Conservation (phyloP, 1,284 basidiomycete species). For the Cutaneotrichosporon sp. region DNA sequence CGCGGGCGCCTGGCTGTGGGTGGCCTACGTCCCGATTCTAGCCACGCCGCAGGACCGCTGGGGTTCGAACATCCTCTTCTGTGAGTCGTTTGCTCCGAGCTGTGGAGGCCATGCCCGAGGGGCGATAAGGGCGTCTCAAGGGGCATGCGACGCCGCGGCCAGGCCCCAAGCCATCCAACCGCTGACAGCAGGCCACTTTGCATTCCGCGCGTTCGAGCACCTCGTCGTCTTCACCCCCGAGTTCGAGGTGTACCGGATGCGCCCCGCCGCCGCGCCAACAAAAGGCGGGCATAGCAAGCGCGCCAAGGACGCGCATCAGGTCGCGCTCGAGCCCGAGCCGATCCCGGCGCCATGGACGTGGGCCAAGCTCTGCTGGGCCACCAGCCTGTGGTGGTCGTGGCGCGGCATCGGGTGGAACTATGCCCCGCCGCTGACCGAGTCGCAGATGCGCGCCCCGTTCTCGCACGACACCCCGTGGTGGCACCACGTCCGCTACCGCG, state of each 20-base stretch:
- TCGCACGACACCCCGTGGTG: constrained; percentile 27
- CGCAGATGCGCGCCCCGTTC: constrained; percentile 31
- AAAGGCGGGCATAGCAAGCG: not conserved
- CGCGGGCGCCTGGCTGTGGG: constrained; percentile 21
- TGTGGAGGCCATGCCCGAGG: not conserved
- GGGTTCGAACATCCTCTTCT: constrained; percentile 26
- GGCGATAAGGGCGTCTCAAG: not conserved
- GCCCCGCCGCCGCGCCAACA: not conserved
- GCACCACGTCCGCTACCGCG: constrained; percentile 24
- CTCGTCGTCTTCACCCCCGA: constrained; percentile 44
- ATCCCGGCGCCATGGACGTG: constrained; percentile 39
- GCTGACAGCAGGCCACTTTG: constrained; percentile 20
- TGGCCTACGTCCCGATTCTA: constrained; percentile 21
- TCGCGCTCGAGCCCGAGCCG: constrained; percentile 30
- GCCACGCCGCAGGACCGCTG: constrained; percentile 31
- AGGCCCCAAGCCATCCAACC: not conserved
- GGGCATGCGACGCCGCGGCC: not conserved
- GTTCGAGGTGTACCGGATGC: constrained; percentile 34
- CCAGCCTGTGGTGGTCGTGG: constrained; percentile 36
- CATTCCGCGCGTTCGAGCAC: constrained; percentile 31
- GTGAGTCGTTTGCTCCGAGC: too few relatives aligned
- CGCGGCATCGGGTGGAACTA: constrained; percentile 50
- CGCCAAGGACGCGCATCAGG: not conserved
- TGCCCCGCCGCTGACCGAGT: constrained; percentile 30
- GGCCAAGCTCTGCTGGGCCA: constrained; percentile 42